Evolutionary conservation across 345 rosid species (phyloP).

Genomic region (Dipteronia dyeriana): DNA sequence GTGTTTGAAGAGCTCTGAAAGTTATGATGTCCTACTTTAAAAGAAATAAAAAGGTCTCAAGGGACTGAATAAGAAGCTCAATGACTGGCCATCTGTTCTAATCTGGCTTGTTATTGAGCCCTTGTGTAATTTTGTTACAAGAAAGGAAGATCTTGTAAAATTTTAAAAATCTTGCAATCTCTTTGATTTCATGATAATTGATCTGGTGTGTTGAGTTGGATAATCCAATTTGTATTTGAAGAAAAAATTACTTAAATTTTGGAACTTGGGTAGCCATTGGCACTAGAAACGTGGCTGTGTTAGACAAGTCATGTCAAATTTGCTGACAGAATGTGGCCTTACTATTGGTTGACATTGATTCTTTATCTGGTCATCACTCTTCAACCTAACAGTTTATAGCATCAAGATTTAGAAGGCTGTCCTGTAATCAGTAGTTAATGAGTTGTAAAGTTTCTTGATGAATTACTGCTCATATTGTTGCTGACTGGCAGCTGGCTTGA

Average conservation of each 20-base stretch:
- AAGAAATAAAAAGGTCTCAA: not conserved
- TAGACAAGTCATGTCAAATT: not conserved
- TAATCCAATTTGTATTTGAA: not conserved
- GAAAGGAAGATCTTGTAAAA: not conserved
- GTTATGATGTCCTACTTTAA: not conserved
- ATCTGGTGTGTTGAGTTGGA: not conserved
- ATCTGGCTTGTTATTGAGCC: not conserved
- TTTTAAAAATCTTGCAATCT: not conserved
- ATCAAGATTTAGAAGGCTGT: not conserved
- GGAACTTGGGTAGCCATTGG: not conserved
- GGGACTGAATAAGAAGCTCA: not conserved
- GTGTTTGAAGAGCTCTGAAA: not conserved
- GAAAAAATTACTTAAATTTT: not conserved
- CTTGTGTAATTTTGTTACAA: not conserved
- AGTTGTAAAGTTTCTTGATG: not conserved
- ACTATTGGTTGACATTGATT: not conserved
- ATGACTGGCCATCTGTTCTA: not conserved
- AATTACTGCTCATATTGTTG: not conserved
- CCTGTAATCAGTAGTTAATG: not conserved
- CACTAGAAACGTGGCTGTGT: slow-evolving; percentile 4
- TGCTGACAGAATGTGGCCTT: not conserved
- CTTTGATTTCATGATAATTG: not conserved
- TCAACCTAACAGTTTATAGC: not conserved
- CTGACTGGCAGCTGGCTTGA: not conserved
- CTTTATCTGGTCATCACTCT: not conserved